Evolutionary conservation across 1,139 yeast species (phyloP).

Genomic region (Taphrina populina): DNA sequence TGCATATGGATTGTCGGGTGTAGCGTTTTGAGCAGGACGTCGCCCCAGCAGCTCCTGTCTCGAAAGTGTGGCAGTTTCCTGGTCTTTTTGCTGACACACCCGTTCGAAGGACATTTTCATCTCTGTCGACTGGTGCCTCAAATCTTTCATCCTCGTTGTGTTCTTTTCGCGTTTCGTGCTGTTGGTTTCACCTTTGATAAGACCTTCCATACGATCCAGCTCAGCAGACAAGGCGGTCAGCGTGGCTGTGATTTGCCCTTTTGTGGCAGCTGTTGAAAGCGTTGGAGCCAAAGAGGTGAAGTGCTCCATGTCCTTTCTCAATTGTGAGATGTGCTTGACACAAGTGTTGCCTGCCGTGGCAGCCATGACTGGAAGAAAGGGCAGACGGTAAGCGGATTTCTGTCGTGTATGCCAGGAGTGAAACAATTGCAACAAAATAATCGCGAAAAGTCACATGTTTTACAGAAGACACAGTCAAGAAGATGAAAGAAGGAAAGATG

Average conservation of each 20-base stretch:
- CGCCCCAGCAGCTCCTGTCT: constrained; percentile 30
- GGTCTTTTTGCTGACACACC: constrained; percentile 7
- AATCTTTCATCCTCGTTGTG: constrained; percentile 5
- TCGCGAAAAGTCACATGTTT: too few relatives aligned
- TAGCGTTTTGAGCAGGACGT: constrained; percentile 25
- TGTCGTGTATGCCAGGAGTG: too few relatives aligned
- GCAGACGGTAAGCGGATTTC: too few relatives aligned
- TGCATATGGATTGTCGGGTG: constrained; percentile 32
- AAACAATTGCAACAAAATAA: too few relatives aligned
- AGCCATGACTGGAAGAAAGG: too few relatives aligned
- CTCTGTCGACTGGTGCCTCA: constrained; percentile 10
- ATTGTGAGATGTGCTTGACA: constrained; percentile 20
- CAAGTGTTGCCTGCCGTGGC: constrained; percentile 28
- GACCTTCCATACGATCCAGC: constrained; percentile 17
- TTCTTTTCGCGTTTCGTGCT: constrained; percentile 11
- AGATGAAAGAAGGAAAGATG: too few relatives aligned
- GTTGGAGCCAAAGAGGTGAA: constrained; percentile 2
- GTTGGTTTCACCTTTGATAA: constrained; percentile 20
- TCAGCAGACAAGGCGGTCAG: constrained; percentile 10
- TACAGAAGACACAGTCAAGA: too few relatives aligned
- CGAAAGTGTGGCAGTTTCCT: constrained; percentile 9
- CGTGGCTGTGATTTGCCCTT: constrained; percentile 18
- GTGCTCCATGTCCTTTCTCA: constrained; percentile 24
- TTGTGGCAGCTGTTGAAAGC: constrained; percentile 1
- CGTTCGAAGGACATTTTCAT: constrained; percentile 14